A percentile compares a stretch with the other conserved stretches of the same genome.
Conservation (phyloP, 2,329 filamentous ascomycete genomes). For the Chaetomiaceae sp. region DNA sequence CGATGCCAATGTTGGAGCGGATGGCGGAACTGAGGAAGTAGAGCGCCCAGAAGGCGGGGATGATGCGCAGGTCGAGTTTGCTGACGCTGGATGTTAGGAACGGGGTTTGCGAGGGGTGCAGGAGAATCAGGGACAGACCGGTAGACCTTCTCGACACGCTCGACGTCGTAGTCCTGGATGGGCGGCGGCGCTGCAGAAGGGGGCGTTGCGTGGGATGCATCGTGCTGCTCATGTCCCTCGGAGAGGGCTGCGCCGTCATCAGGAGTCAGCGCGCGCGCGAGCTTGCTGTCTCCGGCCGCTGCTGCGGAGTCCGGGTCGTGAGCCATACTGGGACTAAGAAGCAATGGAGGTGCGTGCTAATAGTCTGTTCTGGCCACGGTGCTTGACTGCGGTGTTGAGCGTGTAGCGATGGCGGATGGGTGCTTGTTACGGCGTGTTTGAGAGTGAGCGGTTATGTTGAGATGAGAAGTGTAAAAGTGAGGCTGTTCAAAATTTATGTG, state of each 20-base stretch:
- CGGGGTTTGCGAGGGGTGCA: not conserved
- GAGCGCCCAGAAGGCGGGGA: slow-evolving; percentile 76
- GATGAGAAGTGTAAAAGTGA: too few species aligned
- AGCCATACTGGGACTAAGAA: slow-evolving; percentile 44
- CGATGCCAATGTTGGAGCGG: slow-evolving; percentile 82
- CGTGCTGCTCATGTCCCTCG: not conserved
- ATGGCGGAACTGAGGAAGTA: slow-evolving; percentile 93
- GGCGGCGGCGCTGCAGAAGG: slow-evolving; percentile 21
- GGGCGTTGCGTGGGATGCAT: slow-evolving; percentile 11
- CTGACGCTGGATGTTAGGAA: slow-evolving; percentile 21
- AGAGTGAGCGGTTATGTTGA: not conserved
- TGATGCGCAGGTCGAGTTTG: slow-evolving; percentile 54
- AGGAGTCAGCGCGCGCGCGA: not conserved
- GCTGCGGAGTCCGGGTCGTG: slow-evolving; percentile 28
- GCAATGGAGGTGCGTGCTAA: slow-evolving; percentile 49
- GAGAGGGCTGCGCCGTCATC: slow-evolving; percentile 13
- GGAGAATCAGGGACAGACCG: slow-evolving; percentile 30
- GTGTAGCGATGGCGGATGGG: not conserved
- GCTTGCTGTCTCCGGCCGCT: slow-evolving; percentile 14
- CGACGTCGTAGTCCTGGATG: slow-evolving; percentile 39
- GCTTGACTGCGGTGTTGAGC: not conserved
- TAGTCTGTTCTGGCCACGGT: slow-evolving; percentile 36
- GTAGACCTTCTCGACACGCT: slow-evolving; percentile 51
- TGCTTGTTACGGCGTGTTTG: not conserved
- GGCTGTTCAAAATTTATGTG: too few species aligned